Base-by-base conservation (phyloP, 768 basidiomycete genomes). In the Xanthoconium stramineum region DNA sequence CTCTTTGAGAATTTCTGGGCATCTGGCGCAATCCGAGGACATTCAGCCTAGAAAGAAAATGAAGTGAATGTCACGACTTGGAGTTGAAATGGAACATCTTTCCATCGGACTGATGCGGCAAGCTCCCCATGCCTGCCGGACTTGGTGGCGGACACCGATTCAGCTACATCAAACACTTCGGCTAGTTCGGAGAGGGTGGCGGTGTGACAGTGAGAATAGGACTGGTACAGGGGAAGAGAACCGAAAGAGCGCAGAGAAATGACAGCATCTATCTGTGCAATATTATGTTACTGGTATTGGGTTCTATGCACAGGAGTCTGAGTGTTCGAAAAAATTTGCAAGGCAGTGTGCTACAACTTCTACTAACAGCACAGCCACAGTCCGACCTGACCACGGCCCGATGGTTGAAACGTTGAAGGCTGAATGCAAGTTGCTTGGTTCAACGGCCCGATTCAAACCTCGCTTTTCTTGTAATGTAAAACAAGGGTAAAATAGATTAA, bases 131-230 rank as follows among this genome's bases (percentile, higher is more conserved):
- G 39, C 42, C 39, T 24, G 29, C 35, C 46, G 43, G 37, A 29
- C 44, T 38, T 29, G 53, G 53, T 52, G 53, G 62, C 47, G 35
- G 42, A 50, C 28, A 55, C 56, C 54, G 28, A 51, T 47, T 58
- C 46, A 36, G 51, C 52, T 59, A 44, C 46, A 56, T 64, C 56
- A 59, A 56, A 68, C 60, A 59, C 63, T 47, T 63, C 65, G 54
- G 54, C 42, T 59, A 49, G 24, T 53, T 42, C 46, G 42, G 54
- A 42, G 35, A 35, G 42, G n/a, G 35, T 38, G 39, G 51, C 38
- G 20, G 24, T 39, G 50, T 19, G 42, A 30, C 6, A 19, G 46
- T 40, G 29, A 48, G 35, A 53, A 13, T 48, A 43, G 45, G 50
- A 35, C 47, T 28, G 35, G 28, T 11, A 32, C n/a, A 24, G 33